phyloP scores from a whole-genome alignment of 73 alveolate species.

The Vitrella brassicaformis region DNA sequence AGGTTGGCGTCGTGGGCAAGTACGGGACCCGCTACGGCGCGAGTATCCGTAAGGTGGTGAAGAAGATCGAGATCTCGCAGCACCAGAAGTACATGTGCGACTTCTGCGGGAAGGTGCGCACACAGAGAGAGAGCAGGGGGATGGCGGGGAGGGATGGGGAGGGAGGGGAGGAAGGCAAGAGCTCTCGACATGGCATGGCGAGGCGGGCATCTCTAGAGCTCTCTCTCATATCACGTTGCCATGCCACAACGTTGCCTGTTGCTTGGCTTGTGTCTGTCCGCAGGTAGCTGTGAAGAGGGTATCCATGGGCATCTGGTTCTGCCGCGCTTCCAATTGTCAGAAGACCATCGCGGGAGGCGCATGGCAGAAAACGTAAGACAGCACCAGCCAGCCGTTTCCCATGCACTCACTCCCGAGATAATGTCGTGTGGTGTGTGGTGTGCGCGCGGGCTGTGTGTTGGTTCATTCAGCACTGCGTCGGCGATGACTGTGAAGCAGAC shows the following conservation, averaged over 20 bases:
- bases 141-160: too few species aligned
- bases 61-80: conserved; percentile 76
- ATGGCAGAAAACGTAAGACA: too few species aligned
- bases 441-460: not conserved
- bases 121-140: not conserved
- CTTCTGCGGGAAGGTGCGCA: conserved; percentile 75
- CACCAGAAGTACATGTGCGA: conserved; percentile 65
- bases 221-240: not conserved
- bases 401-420: too few species aligned
- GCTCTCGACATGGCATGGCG: not conserved
- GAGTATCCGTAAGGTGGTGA: conserved; percentile 70
- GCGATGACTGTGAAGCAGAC: not conserved
- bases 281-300: not conserved
- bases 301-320: not conserved
- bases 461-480: not conserved
- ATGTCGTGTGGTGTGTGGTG: too few species aligned
- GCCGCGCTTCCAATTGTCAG: not conserved
- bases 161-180: too few species aligned
- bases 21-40: conserved; percentile 87
- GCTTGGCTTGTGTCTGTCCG: not conserved
- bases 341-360: conserved; percentile 5
- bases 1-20: conserved; percentile 83
- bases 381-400: too few species aligned
- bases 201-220: too few species aligned
- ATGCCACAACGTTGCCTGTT: not conserved